These are phyloP conservation scores for Aspergillus sp. DNA, from an alignment of 2,329 filamentous ascomycete genomes.

Conservation along the genomic window DNA sequence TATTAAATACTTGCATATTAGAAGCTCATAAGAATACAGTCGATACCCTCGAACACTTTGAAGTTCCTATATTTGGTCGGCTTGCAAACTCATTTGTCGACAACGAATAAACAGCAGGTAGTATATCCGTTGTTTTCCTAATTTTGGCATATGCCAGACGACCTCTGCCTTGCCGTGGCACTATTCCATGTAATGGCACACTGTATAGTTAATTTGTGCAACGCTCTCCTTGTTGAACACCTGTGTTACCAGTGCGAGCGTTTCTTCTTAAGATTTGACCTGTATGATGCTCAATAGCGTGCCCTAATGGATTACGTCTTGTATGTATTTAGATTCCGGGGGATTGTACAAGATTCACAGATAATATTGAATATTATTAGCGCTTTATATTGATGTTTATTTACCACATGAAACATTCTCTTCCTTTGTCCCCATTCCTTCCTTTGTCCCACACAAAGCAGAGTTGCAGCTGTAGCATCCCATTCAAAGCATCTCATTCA, in stretches of 20 bases:
- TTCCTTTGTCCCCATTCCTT: not conserved
- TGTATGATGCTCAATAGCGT: not conserved
- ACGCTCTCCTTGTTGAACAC: not conserved
- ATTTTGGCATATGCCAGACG: not conserved
- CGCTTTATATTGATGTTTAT: not conserved
- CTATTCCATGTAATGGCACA: not conserved
- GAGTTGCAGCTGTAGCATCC: not conserved
- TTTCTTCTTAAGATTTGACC: not conserved
- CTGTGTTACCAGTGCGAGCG: not conserved
- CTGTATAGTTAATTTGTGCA: slow-evolving; percentile 2
- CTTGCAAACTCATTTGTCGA: slow-evolving; percentile 88
- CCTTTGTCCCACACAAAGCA: not conserved
- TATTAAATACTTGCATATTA: not conserved
- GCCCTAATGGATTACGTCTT: not conserved
- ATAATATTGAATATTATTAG: not conserved
- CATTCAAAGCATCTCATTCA: not conserved
- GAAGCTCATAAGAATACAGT: slow-evolving; percentile 42
- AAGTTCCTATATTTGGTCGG: slow-evolving; percentile 82
- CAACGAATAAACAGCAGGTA: slow-evolving; percentile 60
- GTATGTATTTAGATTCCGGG: not conserved
- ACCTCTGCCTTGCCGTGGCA: not conserved
- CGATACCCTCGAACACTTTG: slow-evolving; percentile 67
- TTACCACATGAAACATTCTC: not conserved
- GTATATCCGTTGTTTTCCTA: not conserved
- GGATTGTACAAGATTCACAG: not conserved